These are phyloP conservation scores for Stachybotrys chartarum DNA, from an alignment of 2,329 filamentous ascomycete genomes.

Conservation along the genomic window DNA sequence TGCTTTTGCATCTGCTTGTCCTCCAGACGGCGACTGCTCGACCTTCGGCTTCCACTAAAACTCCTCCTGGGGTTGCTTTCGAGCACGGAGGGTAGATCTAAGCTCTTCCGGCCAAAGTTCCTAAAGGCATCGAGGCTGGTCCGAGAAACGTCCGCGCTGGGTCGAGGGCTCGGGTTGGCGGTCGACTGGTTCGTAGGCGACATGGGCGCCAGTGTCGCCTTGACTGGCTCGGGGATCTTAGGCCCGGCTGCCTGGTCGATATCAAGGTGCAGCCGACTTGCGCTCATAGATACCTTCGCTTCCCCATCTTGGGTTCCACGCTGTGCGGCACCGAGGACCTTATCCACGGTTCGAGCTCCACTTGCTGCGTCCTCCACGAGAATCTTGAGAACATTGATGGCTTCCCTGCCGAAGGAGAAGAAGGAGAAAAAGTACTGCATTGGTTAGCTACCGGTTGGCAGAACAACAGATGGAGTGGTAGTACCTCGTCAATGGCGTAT, in stretches of 20 bases:
- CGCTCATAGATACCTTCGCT: slow-evolving; percentile 17
- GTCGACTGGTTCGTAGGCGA: slow-evolving; percentile 32
- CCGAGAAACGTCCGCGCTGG: slow-evolving; percentile 43
- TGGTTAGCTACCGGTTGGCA: slow-evolving; percentile 1
- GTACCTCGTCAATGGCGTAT: slow-evolving; percentile 87
- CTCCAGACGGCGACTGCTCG: slow-evolving; percentile 39
- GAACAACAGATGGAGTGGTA: slow-evolving; percentile 9
- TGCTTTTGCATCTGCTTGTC: slow-evolving; percentile 43
- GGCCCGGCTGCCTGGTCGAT: slow-evolving; percentile 26
- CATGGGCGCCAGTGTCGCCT: slow-evolving; percentile 51
- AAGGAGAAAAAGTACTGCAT: slow-evolving; percentile 93
- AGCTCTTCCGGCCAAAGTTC: slow-evolving; percentile 39
- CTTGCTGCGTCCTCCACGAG: slow-evolving; percentile 58
- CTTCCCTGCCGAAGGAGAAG: slow-evolving; percentile 79
- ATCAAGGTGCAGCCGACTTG: slow-evolving; percentile 15
- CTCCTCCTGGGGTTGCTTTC: slow-evolving; percentile 48
- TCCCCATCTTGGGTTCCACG: slow-evolving; percentile 2
- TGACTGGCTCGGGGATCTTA: slow-evolving; percentile 49
- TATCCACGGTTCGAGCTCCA: slow-evolving; percentile 23
- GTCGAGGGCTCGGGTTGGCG: slow-evolving; percentile 42
- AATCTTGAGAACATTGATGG: slow-evolving; percentile 67
- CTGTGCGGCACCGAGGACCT: slow-evolving; percentile 8
- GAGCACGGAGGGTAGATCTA: slow-evolving; percentile 40
- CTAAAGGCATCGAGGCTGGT: slow-evolving; percentile 48
- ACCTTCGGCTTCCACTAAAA: slow-evolving; percentile 52